Evolutionary conservation across 2,329 filamentous ascomycete genomes (phyloP), one percentile per base, ranked within the genome.

Genomic region (Cladophialophora immunda): DNA sequence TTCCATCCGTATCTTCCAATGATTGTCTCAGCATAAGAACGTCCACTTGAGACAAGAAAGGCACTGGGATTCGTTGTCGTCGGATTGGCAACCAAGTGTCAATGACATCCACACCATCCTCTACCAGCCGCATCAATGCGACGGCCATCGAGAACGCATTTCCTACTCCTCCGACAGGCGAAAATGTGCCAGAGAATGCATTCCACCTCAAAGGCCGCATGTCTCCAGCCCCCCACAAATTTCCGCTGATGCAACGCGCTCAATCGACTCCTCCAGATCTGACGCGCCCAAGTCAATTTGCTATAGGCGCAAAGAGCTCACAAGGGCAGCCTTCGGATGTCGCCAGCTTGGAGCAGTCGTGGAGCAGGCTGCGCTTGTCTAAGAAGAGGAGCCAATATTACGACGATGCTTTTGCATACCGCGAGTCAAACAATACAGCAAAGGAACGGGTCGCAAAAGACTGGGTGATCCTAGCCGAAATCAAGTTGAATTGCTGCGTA

Each of bases 401-500:
- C 63, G 77, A 78, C 36, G 77, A 80, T 22, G 75, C 73, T 4
- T 82, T 83, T 66, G 74, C 75, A 2, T 68, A 75, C 15, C 76
- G 80, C 53, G 77, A 77, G 64, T 74, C 76, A 6, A 73, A 75
- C 54, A 73, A 77, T 38, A 76, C 76, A 6, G 75, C 78, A 19
- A 81, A 78, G 67, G 82, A 84, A 58, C 81, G 81, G n/a, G 76
- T 88, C 13, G 79, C 79, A 6, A 81, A 83, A 64, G 84, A 87
- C 69, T 85, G 86, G 1, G 80, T 88, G 36, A 84, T 92, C 53
- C 79, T 89, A 68, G 87, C 85, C 29, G 89, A 91, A 72, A 76
- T 92, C 34, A 86, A 84, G 74, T 87, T 88, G 4, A 91, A 90
- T 70, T 85, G 86, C 45, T 86, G 86, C 72, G 88, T 90, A 78